A percentile compares a stretch with the other conserved stretches of the same genome.
phyloP scores from a whole-genome alignment of 441 rosid genomes.

The Adansonia madagascariensis region DNA sequence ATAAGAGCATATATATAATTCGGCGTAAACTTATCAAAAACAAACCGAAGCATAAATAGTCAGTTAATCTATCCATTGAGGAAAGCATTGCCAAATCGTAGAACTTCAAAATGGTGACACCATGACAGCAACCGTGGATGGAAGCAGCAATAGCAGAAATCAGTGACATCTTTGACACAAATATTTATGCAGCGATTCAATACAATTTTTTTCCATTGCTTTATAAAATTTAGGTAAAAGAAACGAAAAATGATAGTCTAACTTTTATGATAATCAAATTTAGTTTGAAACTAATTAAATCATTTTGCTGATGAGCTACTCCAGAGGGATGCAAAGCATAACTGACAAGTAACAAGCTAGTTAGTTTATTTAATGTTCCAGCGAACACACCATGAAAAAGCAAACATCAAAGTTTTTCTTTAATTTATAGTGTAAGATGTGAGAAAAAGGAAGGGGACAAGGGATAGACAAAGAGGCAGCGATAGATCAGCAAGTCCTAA shows the following conservation, averaged over 20 bases:
- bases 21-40: neutral
- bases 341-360: neutral
- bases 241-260: neutral
- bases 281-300: neutral
- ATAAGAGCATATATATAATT: constrained; percentile 24
- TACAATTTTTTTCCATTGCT: neutral
- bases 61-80: neutral
- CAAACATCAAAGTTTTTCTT: neutral
- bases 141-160: neutral
- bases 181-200: neutral
- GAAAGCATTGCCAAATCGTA: neutral
- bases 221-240: too few species aligned
- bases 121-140: neutral
- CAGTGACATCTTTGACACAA: neutral
- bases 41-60: neutral
- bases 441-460: neutral
- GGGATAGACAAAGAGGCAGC: neutral
- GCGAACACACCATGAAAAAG: neutral
- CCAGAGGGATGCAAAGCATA: neutral
- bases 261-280: neutral
- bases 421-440: neutral
- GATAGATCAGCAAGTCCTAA: neutral
- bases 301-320: neutral
- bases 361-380: neutral
- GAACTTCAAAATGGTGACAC: neutral